Evolutionary conservation across 208 protist genomes (phyloP).

Genomic region (Leishmania amazonensis): DNA sequence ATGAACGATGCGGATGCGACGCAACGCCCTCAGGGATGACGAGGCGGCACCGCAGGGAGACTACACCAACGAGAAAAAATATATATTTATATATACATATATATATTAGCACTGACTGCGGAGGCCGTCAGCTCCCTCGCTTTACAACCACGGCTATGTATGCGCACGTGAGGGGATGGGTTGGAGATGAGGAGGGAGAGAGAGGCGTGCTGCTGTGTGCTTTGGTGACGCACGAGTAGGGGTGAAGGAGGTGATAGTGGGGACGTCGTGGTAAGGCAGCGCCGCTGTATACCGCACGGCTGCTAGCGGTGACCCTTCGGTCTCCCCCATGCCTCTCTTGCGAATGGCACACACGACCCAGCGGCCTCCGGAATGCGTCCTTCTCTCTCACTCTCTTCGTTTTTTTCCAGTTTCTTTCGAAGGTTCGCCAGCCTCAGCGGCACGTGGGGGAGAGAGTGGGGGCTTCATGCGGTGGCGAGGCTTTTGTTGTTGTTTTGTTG

Average conservation of each 20-base stretch:
- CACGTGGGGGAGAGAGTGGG: neutral
- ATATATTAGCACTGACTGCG: neutral
- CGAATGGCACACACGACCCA: neutral
- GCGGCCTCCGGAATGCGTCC: too few relatives aligned
- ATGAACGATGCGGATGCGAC: neutral
- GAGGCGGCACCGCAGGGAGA: neutral
- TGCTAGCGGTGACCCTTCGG: neutral
- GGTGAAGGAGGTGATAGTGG: neutral
- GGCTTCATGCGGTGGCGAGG: neutral
- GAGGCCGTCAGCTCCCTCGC: neutral
- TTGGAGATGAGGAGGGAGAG: neutral
- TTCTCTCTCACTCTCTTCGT: too few relatives aligned
- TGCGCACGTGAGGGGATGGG: neutral
- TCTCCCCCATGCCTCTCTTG: neutral
- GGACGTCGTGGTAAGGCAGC: neutral
- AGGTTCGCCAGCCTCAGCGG: neutral
- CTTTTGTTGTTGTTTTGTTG: neutral
- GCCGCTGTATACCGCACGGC: neutral
- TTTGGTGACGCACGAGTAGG: neutral
- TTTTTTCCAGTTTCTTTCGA: too few relatives aligned
- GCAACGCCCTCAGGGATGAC: neutral
- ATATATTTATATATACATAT: neutral
- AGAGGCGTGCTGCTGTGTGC: neutral
- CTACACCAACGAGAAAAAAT: neutral
- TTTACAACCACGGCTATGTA: neutral